Conservation (phyloP, 177 flowering plant species). For the Vitis hybrid region DNA sequence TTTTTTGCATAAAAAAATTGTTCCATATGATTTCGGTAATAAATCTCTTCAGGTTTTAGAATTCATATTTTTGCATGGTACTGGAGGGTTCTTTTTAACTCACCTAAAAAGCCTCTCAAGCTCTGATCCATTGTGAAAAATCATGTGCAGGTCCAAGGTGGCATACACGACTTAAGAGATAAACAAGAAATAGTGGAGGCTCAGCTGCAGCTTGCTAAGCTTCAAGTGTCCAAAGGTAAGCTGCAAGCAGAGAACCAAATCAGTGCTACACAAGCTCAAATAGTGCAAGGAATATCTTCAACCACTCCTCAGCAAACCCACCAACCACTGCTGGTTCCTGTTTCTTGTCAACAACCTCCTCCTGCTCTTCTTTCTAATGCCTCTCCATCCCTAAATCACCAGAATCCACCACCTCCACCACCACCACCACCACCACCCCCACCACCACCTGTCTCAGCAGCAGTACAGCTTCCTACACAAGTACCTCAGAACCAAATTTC, state of each 20-base stretch:
- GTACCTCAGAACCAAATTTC: background rate
- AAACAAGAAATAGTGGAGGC: conserved; percentile 37
- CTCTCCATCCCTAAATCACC: background rate
- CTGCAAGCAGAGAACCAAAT: conserved; percentile 5
- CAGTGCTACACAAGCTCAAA: background rate
- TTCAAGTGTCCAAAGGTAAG: conserved; percentile 16
- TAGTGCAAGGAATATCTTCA: conserved; percentile 6
- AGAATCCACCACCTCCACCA: too few species aligned
- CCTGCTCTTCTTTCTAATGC: conserved; percentile 3
- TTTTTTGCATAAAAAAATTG: too few species aligned
- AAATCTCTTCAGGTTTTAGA: too few species aligned
- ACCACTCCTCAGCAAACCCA: conserved; percentile 11
- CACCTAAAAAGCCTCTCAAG: too few species aligned
- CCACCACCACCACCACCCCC: background rate
- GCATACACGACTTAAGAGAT: conserved; percentile 28
- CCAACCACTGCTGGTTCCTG: conserved; percentile 6
- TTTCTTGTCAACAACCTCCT: conserved; percentile 13
- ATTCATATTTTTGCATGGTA: too few species aligned
- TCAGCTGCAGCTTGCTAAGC: conserved; percentile 25
- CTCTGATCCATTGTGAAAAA: background rate
- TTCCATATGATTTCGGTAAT: too few species aligned
- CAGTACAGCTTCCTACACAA: conserved; percentile 12
- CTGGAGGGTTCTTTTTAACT: too few species aligned
- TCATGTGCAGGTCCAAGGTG: conserved; percentile 29
- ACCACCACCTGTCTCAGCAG: conserved; percentile 2